Evolutionary conservation across 352 stramenopile genomes (phyloP).

Genomic region (Globisporangium lucens): DNA sequence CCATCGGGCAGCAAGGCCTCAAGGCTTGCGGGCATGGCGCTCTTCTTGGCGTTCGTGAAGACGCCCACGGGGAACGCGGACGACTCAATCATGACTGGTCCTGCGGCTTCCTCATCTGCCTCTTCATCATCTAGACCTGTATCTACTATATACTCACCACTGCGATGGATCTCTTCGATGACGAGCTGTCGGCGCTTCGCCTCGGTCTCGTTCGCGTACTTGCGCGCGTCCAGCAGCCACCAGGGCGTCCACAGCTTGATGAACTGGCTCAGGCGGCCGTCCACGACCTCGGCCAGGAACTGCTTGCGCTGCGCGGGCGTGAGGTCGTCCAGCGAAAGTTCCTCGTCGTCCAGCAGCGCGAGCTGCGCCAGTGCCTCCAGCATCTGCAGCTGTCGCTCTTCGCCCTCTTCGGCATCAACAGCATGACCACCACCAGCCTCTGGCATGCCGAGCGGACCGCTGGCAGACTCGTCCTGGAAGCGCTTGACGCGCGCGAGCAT

Average conservation of each 20-base stretch:
- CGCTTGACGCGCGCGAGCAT: slow-evolving; percentile 49
- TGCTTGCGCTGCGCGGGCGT: slow-evolving; percentile 48
- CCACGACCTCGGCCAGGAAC: slow-evolving; percentile 64
- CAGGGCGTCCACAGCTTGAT: slow-evolving; percentile 69
- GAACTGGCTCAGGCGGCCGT: slow-evolving; percentile 61
- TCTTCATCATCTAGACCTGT: slow-evolving; percentile 7
- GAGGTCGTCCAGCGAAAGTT: slow-evolving; percentile 63
- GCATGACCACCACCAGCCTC: not conserved
- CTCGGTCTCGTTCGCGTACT: slow-evolving; percentile 56
- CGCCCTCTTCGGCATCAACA: slow-evolving; percentile 19
- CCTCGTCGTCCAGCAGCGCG: slow-evolving; percentile 35
- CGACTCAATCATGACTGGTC: slow-evolving; percentile 29
- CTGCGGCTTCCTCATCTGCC: slow-evolving; percentile 10
- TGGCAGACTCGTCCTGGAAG: slow-evolving; percentile 45
- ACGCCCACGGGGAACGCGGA: slow-evolving; percentile 40
- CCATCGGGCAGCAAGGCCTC: slow-evolving; percentile 27
- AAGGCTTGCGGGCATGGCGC: slow-evolving; percentile 35
- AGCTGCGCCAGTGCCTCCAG: slow-evolving; percentile 47
- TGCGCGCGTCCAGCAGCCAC: slow-evolving; percentile 46
- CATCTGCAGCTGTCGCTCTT: slow-evolving; percentile 23
- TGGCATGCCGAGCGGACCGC: not conserved
- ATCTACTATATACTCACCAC: not conserved
- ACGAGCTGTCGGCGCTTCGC: slow-evolving; percentile 39
- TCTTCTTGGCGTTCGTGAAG: slow-evolving; percentile 39
- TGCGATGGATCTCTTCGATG: slow-evolving; percentile 34